Evolutionary conservation across 2,329 filamentous ascomycete species (phyloP).

Genomic region (Fusarium nelsonii): DNA sequence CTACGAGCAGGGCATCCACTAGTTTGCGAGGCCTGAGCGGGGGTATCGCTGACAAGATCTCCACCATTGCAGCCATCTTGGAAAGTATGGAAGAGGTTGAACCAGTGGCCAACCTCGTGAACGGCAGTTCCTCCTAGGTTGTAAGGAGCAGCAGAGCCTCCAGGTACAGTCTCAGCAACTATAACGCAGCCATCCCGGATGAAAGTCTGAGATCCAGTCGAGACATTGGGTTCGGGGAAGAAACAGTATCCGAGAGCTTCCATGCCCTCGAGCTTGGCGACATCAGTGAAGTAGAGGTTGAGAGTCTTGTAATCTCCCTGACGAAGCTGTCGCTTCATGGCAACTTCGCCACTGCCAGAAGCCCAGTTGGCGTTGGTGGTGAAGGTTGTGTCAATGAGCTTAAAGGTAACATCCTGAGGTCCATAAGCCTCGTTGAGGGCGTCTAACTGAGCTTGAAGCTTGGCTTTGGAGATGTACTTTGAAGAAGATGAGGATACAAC

Average conservation of each 20-base stretch:
- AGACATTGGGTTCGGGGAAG: conserved; percentile 53
- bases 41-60: conserved; percentile 58
- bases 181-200: conserved; percentile 58
- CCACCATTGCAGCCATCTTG: conserved; percentile 53
- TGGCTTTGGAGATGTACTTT: conserved; percentile 38
- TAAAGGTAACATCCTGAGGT: conserved; percentile 60
- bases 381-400: conserved; percentile 57
- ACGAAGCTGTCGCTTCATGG: conserved; percentile 61
- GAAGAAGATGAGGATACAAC: conserved; percentile 40
- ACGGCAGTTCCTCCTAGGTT: conserved; percentile 49
- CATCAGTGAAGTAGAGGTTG: conserved; percentile 52
- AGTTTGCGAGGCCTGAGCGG: conserved; percentile 51
- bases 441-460: conserved; percentile 54
- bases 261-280: conserved; percentile 30
- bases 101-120: conserved; percentile 58
- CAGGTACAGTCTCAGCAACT: conserved; percentile 54
- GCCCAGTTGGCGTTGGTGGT: conserved; percentile 64
- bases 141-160: conserved; percentile 52
- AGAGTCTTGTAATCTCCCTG: conserved; percentile 59
- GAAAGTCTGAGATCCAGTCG: conserved; percentile 42
- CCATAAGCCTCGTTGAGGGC: conserved; percentile 61
- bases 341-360: conserved; percentile 53
- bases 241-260: conserved; percentile 58
- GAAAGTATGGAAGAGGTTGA: conserved; percentile 59
- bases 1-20: conserved; percentile 53